phyloP scores from a whole-genome alignment of 495 filamentous ascomycete genomes.

The Paragyromitra xinjiangensis region DNA sequence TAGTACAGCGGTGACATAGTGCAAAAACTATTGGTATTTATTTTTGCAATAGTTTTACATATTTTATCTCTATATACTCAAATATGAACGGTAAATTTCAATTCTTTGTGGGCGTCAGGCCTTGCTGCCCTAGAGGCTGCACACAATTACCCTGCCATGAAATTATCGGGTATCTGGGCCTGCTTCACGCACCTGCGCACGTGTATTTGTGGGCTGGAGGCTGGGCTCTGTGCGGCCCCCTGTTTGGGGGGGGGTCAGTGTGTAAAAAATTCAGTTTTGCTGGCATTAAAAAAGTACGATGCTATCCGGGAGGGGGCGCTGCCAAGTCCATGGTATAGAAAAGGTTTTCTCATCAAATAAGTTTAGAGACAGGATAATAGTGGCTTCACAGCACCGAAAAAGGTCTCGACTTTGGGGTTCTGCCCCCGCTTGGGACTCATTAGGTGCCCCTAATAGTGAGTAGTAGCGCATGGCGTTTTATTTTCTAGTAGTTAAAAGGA shows the following conservation, averaged over 20 bases:
- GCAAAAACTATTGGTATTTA: neutral
- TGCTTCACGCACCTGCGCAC: neutral
- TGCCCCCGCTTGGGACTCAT: too few species aligned
- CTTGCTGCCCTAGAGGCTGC: neutral
- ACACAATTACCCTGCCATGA: neutral
- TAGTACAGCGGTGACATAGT: neutral
- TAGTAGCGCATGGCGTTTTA: too few species aligned
- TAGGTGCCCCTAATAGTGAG: too few species aligned
- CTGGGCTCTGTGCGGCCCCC: neutral
- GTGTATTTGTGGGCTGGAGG: neutral
- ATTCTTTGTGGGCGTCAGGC: neutral
- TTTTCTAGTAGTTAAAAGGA: too few species aligned
- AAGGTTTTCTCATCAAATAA: too few species aligned
- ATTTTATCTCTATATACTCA: neutral
- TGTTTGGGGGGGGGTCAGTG: neutral
- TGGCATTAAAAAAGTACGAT: too few species aligned
- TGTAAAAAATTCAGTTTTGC: too few species aligned
- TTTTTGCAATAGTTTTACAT: neutral
- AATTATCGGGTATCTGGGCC: neutral
- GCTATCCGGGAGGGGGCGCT: too few species aligned
- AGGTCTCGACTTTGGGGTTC: too few species aligned
- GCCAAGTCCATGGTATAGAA: too few species aligned
- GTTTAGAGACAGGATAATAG: too few species aligned
- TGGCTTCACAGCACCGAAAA: too few species aligned
- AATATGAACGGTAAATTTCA: neutral